Evolutionary conservation across 768 basidiomycete species (phyloP).

Genomic region (Mycena sanguinolenta): DNA sequence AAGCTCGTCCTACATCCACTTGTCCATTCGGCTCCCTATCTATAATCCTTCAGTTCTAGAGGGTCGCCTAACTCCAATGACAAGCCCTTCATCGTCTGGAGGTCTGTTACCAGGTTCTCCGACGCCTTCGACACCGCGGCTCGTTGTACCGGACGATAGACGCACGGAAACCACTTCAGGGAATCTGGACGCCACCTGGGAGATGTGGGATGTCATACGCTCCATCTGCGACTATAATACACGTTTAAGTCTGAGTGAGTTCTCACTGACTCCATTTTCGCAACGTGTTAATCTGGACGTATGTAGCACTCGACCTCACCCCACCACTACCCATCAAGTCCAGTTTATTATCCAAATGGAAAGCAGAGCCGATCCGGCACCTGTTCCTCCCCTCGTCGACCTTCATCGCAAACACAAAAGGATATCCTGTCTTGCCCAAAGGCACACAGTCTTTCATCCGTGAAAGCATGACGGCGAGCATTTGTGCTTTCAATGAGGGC

Average conservation of each 20-base stretch:
- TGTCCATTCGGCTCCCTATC: conserved; percentile 88
- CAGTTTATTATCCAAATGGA: conserved; percentile 88
- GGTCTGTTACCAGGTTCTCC: conserved; percentile 34
- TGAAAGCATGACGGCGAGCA: conserved; percentile 86
- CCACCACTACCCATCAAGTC: conserved; percentile 86
- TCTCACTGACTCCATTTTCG: conserved; percentile 13
- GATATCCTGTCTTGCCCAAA: conserved; percentile 96
- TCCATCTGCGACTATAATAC: conserved; percentile 89
- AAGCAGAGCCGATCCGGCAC: conserved; percentile 91
- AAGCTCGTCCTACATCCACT: conserved; percentile 76
- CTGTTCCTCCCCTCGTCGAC: conserved; percentile 90
- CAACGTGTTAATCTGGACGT: conserved; percentile 29
- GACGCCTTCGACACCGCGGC: conserved; percentile 46
- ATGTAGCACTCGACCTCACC: conserved; percentile 94
- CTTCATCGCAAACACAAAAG: conserved; percentile 96
- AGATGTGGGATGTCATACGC: conserved; percentile 98
- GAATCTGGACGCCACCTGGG: conserved; percentile 88
- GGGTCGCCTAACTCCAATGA: conserved; percentile 45
- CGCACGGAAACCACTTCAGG: conserved; percentile 59
- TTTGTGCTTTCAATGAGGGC: conserved; percentile 9
- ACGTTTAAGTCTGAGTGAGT: conserved; percentile 79
- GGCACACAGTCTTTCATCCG: conserved; percentile 92
- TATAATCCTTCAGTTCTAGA: conserved; percentile 80
- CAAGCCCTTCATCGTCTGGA: conserved; percentile 36
- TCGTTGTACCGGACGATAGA: conserved; percentile 53